Conservation (phyloP, 768 basidiomycete species). For the Panaeolus cyanescens region DNA sequence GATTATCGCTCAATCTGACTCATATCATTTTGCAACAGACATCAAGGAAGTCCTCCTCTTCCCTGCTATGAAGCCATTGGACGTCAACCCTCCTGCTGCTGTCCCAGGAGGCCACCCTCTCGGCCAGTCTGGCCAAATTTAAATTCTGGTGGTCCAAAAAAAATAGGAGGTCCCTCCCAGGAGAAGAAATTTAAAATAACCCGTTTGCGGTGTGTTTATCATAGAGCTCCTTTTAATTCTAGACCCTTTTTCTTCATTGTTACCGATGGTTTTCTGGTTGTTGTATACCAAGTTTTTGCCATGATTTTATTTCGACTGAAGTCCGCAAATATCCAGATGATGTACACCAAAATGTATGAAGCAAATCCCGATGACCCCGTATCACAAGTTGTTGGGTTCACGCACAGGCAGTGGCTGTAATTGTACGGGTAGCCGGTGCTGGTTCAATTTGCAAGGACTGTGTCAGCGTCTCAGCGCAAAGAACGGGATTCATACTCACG, state of each 20-base stretch:
- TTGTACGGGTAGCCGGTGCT: not conserved
- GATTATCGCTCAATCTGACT: not conserved
- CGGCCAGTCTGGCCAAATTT: slow-evolving; percentile 34
- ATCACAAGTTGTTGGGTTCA: no score
- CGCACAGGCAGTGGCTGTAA: not conserved
- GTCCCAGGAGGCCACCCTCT: slow-evolving; percentile 26
- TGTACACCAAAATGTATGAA: no score
- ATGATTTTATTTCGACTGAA: no score
- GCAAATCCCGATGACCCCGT: no score
- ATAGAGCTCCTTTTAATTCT: not conserved
- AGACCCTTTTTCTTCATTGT: not conserved
- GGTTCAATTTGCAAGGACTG: no score
- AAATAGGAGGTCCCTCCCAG: no score
- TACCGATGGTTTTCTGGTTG: not conserved
- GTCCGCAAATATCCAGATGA: no score
- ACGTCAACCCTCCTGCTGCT: slow-evolving; percentile 36
- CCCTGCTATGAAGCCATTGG: slow-evolving; percentile 95
- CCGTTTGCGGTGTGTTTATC: not conserved
- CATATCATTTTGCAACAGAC: slow-evolving; percentile 43
- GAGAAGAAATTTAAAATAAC: no score
- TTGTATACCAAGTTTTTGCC: no score
- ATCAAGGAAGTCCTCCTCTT: slow-evolving; percentile 97
- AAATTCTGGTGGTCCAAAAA: no score
- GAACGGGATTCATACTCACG: not conserved
- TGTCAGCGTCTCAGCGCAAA: no score